Conservation (phyloP, 352 stramenopile species). For the Globisporangium acanthophoron region DNA sequence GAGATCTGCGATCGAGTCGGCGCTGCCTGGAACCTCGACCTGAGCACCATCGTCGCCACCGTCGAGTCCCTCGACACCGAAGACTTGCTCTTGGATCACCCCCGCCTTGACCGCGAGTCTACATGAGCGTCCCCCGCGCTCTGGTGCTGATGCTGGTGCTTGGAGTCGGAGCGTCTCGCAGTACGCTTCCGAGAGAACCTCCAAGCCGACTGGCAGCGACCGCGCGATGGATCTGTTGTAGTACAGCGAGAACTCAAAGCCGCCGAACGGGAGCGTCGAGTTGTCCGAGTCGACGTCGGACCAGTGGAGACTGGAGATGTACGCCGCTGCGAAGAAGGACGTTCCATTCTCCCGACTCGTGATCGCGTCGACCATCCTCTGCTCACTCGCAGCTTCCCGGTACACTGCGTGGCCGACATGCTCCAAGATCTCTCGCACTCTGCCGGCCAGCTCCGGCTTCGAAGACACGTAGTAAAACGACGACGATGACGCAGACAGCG, state of each 20-base stretch:
- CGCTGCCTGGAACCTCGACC: not conserved
- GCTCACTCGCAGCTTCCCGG: constrained; percentile 12
- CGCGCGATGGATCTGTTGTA: constrained; percentile 65
- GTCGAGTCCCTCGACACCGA: not conserved
- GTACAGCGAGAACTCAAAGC: constrained; percentile 40
- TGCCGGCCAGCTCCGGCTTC: constrained; percentile 11
- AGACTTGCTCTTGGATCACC: constrained; percentile 19
- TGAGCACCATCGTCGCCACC: not conserved
- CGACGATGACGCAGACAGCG: constrained; percentile 23
- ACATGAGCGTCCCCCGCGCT: constrained; percentile 14
- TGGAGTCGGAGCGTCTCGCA: constrained; percentile 25
- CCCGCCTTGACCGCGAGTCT: constrained; percentile 46
- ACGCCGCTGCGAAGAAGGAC: constrained; percentile 51
- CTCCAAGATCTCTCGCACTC: constrained; percentile 25
- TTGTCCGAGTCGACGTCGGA: constrained; percentile 7
- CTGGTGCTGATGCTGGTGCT: not conserved
- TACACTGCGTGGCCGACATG: constrained; percentile 22
- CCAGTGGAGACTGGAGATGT: constrained; percentile 24
- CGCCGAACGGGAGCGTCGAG: not conserved
- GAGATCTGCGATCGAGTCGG: constrained; percentile 7
- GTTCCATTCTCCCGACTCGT: constrained; percentile 26
- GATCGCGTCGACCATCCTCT: constrained; percentile 36
- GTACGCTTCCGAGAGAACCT: constrained; percentile 57
- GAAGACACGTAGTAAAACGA: constrained; percentile 45
- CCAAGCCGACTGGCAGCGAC: constrained; percentile 54